Conservation (phyloP, 495 filamentous ascomycete species). For the Rhypophila decipiens region DNA sequence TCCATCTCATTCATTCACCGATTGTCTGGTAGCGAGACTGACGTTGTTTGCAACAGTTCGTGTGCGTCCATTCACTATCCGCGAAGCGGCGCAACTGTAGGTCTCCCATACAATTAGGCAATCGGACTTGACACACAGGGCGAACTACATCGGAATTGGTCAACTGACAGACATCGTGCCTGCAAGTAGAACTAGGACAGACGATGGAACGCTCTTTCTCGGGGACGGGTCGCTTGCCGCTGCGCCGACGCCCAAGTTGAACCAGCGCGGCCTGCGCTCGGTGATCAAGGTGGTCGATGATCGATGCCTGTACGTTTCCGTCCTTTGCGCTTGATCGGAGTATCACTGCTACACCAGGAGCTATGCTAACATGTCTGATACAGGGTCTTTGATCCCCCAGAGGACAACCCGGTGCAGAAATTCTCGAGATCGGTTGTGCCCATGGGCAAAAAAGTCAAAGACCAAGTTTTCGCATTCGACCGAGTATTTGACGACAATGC, state of each 20-base stretch:
- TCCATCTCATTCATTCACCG: not conserved
- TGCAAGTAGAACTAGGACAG: slow-evolving; percentile 55
- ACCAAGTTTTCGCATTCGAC: slow-evolving; percentile 97
- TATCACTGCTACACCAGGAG: not conserved
- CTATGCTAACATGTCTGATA: slow-evolving; percentile 1
- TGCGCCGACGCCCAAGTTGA: slow-evolving; percentile 74
- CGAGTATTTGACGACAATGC: slow-evolving; percentile 95
- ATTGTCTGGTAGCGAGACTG: not conserved
- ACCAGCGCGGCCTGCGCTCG: slow-evolving; percentile 77
- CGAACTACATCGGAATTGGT: not conserved
- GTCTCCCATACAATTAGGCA: slow-evolving; percentile 10
- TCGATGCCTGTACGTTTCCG: slow-evolving; percentile 73
- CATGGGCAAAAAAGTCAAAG: slow-evolving; percentile 84
- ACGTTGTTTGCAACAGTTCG: slow-evolving; percentile 50
- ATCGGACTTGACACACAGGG: too few species aligned
- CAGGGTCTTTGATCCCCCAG: slow-evolving; percentile 95
- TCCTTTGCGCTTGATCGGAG: not conserved
- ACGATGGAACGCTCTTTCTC: slow-evolving; percentile 86
- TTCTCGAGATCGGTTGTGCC: slow-evolving; percentile 80
- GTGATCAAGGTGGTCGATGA: slow-evolving; percentile 97
- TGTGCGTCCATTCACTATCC: slow-evolving; percentile 88
- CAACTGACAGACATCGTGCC: not conserved
- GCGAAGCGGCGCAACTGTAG: slow-evolving; percentile 62
- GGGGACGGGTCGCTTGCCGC: slow-evolving; percentile 90
- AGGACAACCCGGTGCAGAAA: slow-evolving; percentile 90